Evolutionary conservation across 2,329 filamentous ascomycete species (phyloP).

Genomic region (Aspergillus spinulosporus): DNA sequence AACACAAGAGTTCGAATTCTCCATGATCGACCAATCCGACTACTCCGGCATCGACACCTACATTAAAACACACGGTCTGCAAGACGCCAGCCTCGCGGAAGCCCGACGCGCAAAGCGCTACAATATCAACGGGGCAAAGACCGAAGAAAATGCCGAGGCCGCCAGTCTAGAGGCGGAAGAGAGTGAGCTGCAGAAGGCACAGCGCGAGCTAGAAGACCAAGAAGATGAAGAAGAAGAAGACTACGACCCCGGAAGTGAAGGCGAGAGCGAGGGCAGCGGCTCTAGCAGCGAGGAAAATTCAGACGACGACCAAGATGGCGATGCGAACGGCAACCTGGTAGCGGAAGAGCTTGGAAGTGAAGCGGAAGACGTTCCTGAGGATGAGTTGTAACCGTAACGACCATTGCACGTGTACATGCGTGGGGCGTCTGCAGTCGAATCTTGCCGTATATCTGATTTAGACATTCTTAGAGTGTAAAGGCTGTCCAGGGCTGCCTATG

Average conservation of each 20-base stretch:
- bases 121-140: conserved; percentile 49
- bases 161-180: conserved; percentile 45
- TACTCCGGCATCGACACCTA: conserved; percentile 65
- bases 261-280: conserved; percentile 50
- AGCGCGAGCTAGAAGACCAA: conserved; percentile 54
- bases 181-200: conserved; percentile 60
- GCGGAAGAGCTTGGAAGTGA: conserved; percentile 46
- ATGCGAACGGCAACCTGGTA: conserved; percentile 38
- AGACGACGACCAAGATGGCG: conserved; percentile 31
- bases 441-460: background rate
- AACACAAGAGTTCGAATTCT: conserved; percentile 61
- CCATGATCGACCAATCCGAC: conserved; percentile 66
- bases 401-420: conserved; percentile 7
- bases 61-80: conserved; percentile 60
- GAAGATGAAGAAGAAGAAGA: conserved; percentile 53
- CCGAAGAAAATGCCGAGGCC: conserved; percentile 26
- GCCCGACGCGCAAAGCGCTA: conserved; percentile 60
- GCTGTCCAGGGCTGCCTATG: conserved; percentile 25
- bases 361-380: conserved; percentile 42
- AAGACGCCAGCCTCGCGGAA: conserved; percentile 64
- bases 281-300: conserved; percentile 45
- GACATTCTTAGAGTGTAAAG: conserved; percentile 5
- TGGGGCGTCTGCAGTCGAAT: background rate
- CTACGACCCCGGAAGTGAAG: conserved; percentile 53
- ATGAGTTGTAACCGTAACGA: conserved; percentile 26